Base-by-base conservation (phyloP, 176 grass and related monocot genomes). In the Oryza rufipogon region DNA sequence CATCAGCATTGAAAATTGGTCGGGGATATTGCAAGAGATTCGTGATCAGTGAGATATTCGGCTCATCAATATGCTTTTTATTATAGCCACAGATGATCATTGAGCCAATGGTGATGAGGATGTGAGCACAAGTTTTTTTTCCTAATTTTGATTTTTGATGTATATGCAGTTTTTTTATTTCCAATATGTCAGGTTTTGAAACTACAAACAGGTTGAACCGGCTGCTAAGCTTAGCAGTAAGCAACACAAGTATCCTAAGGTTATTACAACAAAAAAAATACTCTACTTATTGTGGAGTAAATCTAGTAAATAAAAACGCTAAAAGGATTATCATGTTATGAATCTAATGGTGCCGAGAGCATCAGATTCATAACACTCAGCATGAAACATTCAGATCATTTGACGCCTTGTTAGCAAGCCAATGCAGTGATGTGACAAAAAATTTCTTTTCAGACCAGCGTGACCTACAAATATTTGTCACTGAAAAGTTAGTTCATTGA, bases 51-150 rank as follows among this genome's bases (percentile, higher is more conserved):
- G 25, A 25, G 25, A 38, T 76, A 5, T 61, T 76, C 80, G 16
- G 3, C 9, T 46, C 0, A 38, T 38, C 4, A 17, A 33, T 68
- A 5, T 33, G 71, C 36, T 76, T 76, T 76, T 81, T 4, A 67
- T 52, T 19, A 42, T 10, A 66, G 46, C 16, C 38, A 44, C 64
- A 60, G 56, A 58, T 75, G 22, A 46, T 61, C 51, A 17, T 75
- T 75, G 65, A 70, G 64, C 12, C 47, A 87, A 48, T 58, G 17
- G 54, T 47, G 78, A 87, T 54, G 63, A 80, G 28, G 20, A 52
- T 80, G 3, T 20, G n/a, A 80, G 14, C 39, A 79, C 17, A 36
- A 73, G 34, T 49, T 28, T 44, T 3, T 30, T 22, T 11, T 2
- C 23, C 23, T 33, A 5, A 6, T 10, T 47, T 69, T 64, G 33